Evolutionary conservation across 1,139 yeast genomes (phyloP).

Genomic region (Saccharomyces hybrid): DNA sequence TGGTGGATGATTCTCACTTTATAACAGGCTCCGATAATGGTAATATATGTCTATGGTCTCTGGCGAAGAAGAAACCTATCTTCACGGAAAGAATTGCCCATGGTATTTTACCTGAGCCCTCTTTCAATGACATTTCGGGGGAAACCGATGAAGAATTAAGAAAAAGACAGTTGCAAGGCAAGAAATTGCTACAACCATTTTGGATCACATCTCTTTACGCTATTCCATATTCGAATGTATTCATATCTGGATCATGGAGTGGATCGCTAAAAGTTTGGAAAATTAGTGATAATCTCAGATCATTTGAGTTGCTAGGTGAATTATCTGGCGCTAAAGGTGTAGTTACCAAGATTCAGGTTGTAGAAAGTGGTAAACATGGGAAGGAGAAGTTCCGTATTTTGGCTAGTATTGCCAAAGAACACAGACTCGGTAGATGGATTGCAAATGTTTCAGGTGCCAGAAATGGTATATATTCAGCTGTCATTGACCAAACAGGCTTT

Average conservation of each 20-base stretch:
- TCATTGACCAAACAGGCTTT: slow-evolving; percentile 17
- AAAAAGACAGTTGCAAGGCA: slow-evolving; percentile 49
- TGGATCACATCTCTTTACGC: slow-evolving; percentile 81
- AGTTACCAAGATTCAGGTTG: slow-evolving; percentile 59
- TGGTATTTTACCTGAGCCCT: slow-evolving; percentile 55
- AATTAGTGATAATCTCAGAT: slow-evolving; percentile 55
- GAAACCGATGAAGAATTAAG: slow-evolving; percentile 43
- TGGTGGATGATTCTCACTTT: slow-evolving; percentile 89
- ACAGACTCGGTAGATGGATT: slow-evolving; percentile 80
- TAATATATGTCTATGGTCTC: slow-evolving; percentile 76
- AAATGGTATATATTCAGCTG: slow-evolving; percentile 45
- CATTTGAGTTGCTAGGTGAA: slow-evolving; percentile 49
- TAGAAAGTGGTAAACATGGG: slow-evolving; percentile 47
- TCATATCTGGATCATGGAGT: slow-evolving; percentile 82
- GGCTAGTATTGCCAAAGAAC: slow-evolving; percentile 76
- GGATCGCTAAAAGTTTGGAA: slow-evolving; percentile 76
- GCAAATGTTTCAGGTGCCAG: slow-evolving; percentile 39
- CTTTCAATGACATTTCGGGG: slow-evolving; percentile 56
- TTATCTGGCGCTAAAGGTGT: slow-evolving; percentile 61
- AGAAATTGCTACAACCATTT: slow-evolving; percentile 52
- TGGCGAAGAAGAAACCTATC: slow-evolving; percentile 82
- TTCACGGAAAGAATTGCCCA: slow-evolving; percentile 65
- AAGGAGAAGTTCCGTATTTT: slow-evolving; percentile 48
- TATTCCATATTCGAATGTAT: slow-evolving; percentile 82
- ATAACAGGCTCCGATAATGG: slow-evolving; percentile 96